Base-by-base conservation (phyloP, 257 asterid genomes). In the Linderniella brevidens region DNA sequence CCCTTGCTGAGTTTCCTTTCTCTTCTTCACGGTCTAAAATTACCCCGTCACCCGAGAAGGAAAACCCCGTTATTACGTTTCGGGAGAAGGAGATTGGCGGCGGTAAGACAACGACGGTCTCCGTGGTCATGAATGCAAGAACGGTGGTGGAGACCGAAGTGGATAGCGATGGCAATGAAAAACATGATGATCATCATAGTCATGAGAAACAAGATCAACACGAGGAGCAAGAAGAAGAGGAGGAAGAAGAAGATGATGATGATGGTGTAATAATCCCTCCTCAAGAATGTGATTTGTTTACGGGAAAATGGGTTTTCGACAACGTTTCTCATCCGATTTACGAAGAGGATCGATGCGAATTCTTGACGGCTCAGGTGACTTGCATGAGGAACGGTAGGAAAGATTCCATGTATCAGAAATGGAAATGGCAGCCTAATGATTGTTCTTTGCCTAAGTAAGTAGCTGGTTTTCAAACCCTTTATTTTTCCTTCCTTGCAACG, bases 331-430 rank as follows among this genome's bases (percentile, higher is more conserved):
- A 37, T 11, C 56, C 56, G 8, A 13, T 51, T 8, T 36, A 51
- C 46, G 4, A 29, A 12, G 56, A 51, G 13, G 56, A 51, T 6
- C 20, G 36, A 18, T 51, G 56, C 32, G 35, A 36, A 11, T 51
- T 51, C 18, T 32, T 51, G 56, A 51, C 56, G 1, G 56, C 56
- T 43, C 56, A 51, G 29, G 56, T 51, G n/a, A 51, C 56, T 3
- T 51, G 56, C 17, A 13, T 51, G 46, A 51, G 56, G 38, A 51
- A 51, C 10, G 56, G 56, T 5, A 14, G 56, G n/a, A n/a, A 14
- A 17, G 56, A 51, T 10, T 51, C 46, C 16, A 35, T 17, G 46
- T 37, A 51, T 17, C 56, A 51, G 56, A 51, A 51, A 15, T 51
- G 56, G 56, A 36, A 32, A 17, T 51, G 56, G 56, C 56, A 51